Evolutionary conservation across 1,139 yeast species (phyloP), one percentile per base, ranked within the genome.

Genomic region (Geotrichum cucujoidarum): DNA sequence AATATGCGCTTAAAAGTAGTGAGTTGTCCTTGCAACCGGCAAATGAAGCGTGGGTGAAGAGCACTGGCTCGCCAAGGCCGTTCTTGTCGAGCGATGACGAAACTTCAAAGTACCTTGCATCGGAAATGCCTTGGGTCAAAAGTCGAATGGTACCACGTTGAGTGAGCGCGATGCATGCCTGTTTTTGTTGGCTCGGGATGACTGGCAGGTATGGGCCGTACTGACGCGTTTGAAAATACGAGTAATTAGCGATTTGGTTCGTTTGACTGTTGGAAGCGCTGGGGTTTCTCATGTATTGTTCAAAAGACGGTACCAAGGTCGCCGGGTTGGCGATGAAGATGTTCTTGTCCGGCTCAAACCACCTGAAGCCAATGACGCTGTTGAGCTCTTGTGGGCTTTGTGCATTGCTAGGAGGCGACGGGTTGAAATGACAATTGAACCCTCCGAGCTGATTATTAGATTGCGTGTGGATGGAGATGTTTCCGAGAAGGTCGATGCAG

Each of bases 301-400:
- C 48, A 35, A 35, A 50, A 30, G 35, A 43, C 16, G 44, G 43
- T 4, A 34, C 17, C 22, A 46, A 27, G 7, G 46, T 42, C 2
- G 65, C 64, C 1, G 65, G 66, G 6, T 58, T 55, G 4, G 63
- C 57, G 25, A 63, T 43, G 22, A 58, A 48, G 27, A 59, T 80
- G 69, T 51, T 77, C 77, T 84, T 84, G 45, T 83, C 87, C 13
- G 78, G 70, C 44, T 80, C 79, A 38, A 85, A 68, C 95, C 95
- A 85, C 55, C 78, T 76, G 62, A 81, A 75, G 0, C 81, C 77
- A 10, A 78, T 69, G 4, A 82, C 57, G 39, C 64, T 53, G 43
- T 60, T 57, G 44, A 59, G 53, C 33, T 60, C 66, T 8, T 52
- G 51, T 4, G 60, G 56, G 6, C 10, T 10, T 24, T 24, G 27